Percentiles rank a stretch among this genome's conserved stretches.
Evolutionary conservation across 1,284 basidiomycete species (phyloP).

Genomic region (Malassezia cuniculi): DNA sequence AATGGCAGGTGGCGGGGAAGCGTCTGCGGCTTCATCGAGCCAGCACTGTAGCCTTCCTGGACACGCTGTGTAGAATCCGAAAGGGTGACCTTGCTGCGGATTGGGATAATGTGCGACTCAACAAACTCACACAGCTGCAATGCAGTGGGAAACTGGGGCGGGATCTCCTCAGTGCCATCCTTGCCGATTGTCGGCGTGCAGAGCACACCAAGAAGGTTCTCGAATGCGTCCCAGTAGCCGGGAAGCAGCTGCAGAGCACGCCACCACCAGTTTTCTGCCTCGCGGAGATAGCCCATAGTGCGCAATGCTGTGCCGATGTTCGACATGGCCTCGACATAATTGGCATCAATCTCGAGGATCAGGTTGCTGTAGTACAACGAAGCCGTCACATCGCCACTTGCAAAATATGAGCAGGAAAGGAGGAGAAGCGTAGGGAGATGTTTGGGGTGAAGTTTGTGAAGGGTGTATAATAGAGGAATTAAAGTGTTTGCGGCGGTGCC

Average conservation of each 20-base stretch:
- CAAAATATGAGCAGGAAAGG: constrained; percentile 39
- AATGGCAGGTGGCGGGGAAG: constrained; percentile 34
- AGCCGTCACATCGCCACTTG: constrained; percentile 27
- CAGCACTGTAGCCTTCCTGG: neutral
- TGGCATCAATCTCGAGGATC: constrained; percentile 44
- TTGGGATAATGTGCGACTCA: constrained; percentile 24
- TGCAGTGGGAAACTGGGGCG: constrained; percentile 43
- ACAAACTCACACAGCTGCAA: constrained; percentile 46
- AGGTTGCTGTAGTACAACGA: constrained; percentile 45
- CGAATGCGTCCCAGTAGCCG: constrained; percentile 48
- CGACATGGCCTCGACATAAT: constrained; percentile 47
- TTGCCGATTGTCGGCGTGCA: constrained; percentile 33
- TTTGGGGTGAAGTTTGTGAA: constrained; percentile 31
- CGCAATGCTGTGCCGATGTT: constrained; percentile 52
- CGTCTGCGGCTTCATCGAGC: constrained; percentile 13
- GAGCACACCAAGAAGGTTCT: constrained; percentile 48
- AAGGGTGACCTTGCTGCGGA: neutral
- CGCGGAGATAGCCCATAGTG: constrained; percentile 45
- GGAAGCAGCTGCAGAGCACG: constrained; percentile 48
- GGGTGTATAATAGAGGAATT: constrained; percentile 33
- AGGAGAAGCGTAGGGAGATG: constrained; percentile 37
- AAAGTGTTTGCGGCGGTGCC: too few species aligned
- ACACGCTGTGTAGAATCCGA: neutral
- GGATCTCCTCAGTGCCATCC: neutral
- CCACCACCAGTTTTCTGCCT: constrained; percentile 50